Percentiles rank a stretch among this genome's conserved stretches.
Evolutionary conservation across 257 asterid genomes (phyloP).

Genomic region (Knoxia roxburghii): DNA sequence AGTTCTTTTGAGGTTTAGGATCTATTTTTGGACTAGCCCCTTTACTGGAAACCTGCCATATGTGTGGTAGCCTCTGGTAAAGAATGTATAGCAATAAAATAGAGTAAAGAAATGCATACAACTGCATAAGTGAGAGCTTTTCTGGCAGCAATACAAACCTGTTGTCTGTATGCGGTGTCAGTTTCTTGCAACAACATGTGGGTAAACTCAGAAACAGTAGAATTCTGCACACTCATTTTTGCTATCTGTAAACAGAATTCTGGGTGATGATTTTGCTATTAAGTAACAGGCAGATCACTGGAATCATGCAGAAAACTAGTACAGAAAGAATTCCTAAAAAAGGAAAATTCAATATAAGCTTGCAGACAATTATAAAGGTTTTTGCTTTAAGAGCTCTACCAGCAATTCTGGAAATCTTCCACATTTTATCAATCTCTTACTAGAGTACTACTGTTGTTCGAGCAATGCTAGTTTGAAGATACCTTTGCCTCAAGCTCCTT

Average conservation of each 20-base stretch:
- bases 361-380: no score
- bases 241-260: constrained; percentile 49
- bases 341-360: no score
- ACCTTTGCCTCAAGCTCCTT: constrained; percentile 75
- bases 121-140: neutral
- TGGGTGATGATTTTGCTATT: neutral
- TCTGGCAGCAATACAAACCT: constrained; percentile 31
- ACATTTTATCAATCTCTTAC: neutral
- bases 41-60: constrained; percentile 28
- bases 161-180: constrained; percentile 26
- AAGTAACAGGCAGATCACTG: neutral
- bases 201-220: constrained; percentile 62
- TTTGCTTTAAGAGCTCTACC: no score
- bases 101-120: neutral
- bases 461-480: constrained; percentile 6
- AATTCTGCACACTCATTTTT: constrained; percentile 50
- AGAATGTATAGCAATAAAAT: neutral
- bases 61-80: constrained; percentile 2
- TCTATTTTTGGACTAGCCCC: constrained; percentile 32
- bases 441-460: neutral
- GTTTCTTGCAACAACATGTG: constrained; percentile 53
- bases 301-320: neutral
- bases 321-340: no score
- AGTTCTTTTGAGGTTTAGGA: constrained; percentile 27
- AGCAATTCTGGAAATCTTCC: neutral